These are phyloP conservation scores for Trametes cingulata DNA, from an alignment of 768 basidiomycete genomes.

Conservation along the genomic window DNA sequence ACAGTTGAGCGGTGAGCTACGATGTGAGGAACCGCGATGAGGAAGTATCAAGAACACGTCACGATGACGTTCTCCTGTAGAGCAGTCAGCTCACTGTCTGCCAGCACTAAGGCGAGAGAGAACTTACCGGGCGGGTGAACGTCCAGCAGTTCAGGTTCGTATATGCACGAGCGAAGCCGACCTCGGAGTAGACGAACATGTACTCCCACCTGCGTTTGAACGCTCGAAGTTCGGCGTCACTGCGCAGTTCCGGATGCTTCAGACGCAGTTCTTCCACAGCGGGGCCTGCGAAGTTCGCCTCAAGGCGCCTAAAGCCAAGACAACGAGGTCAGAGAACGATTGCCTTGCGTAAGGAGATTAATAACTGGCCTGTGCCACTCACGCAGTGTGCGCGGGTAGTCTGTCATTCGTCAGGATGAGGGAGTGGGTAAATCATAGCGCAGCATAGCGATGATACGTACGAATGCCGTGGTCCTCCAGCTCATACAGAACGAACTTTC, in stretches of 20 bases:
- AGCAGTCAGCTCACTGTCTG: too few species aligned
- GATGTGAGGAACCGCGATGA: too few species aligned
- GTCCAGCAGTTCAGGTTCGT: constrained; percentile 78
- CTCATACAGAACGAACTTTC: neutral
- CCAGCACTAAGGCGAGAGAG: too few species aligned
- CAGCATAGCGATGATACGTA: neutral
- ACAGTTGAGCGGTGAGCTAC: too few species aligned
- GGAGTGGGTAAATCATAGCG: neutral
- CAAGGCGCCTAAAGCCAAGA: constrained; percentile 13
- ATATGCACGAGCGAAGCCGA: constrained; percentile 76
- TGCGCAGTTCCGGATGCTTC: constrained; percentile 57
- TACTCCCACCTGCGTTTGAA: constrained; percentile 82
- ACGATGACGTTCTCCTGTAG: too few species aligned
- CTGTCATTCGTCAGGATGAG: neutral
- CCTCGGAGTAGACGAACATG: constrained; percentile 74
- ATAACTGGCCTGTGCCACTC: constrained; percentile 41
- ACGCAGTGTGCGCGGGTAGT: constrained; percentile 27
- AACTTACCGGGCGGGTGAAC: constrained; percentile 58
- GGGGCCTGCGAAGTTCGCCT: constrained; percentile 55
- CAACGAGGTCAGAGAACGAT: constrained; percentile 32
- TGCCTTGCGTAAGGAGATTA: constrained; percentile 52
- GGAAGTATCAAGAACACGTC: too few species aligned
- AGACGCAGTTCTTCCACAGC: constrained; percentile 39
- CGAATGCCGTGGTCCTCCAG: neutral
- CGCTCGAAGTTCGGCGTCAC: constrained; percentile 55